Conservation (phyloP, 805 yeast genomes). For the Hanseniaspora lachancei region DNA sequence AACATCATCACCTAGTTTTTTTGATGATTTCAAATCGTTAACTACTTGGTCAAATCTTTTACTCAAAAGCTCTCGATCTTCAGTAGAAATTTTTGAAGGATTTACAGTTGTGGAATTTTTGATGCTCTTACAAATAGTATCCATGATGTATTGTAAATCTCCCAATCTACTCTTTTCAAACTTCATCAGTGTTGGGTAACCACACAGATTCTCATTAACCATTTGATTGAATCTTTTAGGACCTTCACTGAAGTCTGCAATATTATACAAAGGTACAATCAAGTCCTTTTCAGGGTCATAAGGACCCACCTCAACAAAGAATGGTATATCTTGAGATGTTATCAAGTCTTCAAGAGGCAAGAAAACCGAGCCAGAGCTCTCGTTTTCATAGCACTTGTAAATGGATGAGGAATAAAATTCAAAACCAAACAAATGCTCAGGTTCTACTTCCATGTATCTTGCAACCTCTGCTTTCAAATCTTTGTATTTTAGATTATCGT, state of each 20-base stretch:
- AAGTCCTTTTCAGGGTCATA: constrained; percentile 33
- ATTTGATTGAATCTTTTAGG: constrained; percentile 12
- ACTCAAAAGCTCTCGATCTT: background rate
- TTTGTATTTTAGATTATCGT: constrained; percentile 47
- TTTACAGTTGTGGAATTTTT: background rate
- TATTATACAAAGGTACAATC: constrained; percentile 49
- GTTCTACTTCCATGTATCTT: constrained; percentile 28
- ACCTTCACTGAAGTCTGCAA: constrained; percentile 19
- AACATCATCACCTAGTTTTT: background rate
- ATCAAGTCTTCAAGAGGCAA: constrained; percentile 59
- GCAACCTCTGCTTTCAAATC: constrained; percentile 54
- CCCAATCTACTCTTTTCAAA: constrained; percentile 4
- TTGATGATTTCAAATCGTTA: background rate
- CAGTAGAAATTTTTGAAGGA: background rate
- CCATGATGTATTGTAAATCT: background rate
- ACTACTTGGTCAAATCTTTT: background rate
- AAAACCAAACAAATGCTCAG: constrained; percentile 34
- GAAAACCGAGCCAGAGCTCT: constrained; percentile 39
- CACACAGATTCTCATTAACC: constrained; percentile 42
- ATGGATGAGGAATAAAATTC: constrained; percentile 58
- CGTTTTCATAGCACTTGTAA: constrained; percentile 53
- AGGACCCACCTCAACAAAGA: constrained; percentile 45
- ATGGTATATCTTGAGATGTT: constrained; percentile 45
- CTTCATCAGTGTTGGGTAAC: constrained; percentile 62
- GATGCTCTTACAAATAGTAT: background rate